Conservation (phyloP, 2,329 filamentous ascomycete species). For the Ceratocystis variospora region DNA sequence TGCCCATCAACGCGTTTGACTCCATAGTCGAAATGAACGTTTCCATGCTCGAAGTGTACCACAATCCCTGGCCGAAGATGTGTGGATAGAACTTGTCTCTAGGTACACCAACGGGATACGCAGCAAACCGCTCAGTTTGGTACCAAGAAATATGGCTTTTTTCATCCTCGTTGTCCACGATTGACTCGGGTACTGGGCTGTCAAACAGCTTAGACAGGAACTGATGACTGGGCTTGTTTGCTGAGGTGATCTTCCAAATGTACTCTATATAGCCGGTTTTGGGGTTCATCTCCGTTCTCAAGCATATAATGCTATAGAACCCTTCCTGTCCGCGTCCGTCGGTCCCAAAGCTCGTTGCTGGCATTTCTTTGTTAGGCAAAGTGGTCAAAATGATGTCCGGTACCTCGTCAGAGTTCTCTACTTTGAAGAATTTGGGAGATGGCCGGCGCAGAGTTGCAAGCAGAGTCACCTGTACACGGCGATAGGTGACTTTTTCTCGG, state of each 20-base stretch:
- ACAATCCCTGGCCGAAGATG: constrained; percentile 51
- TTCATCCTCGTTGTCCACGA: constrained; percentile 27
- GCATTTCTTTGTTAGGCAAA: constrained; percentile 45
- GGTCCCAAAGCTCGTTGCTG: constrained; percentile 31
- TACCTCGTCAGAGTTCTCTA: constrained; percentile 41
- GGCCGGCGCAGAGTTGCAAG: constrained; percentile 66
- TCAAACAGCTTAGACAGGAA: constrained; percentile 43
- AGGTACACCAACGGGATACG: constrained; percentile 76
- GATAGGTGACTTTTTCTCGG: constrained; percentile 64
- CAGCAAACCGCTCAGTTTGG: constrained; percentile 62
- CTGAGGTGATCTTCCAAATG: constrained; percentile 53
- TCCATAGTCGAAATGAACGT: constrained; percentile 97
- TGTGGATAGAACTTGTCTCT: constrained; percentile 77
- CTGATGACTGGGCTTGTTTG: constrained; percentile 36
- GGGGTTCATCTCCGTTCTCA: constrained; percentile 51
- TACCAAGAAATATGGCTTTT: constrained; percentile 55
- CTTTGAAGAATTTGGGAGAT: constrained; percentile 57
- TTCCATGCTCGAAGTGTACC: constrained; percentile 67
- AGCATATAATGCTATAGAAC: constrained; percentile 76
- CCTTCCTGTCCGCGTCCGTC: constrained; percentile 56
- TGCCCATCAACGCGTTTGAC: constrained; percentile 82
- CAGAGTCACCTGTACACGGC: constrained; percentile 74
- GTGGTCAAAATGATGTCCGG: constrained; percentile 77
- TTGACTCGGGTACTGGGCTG: constrained; percentile 32
- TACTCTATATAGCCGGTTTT: constrained; percentile 39